Percentiles rank a stretch among this genome's conserved stretches.
Evolutionary conservation across 495 filamentous ascomycete genomes (phyloP).

Genomic region (Trichocladium antarcticum): DNA sequence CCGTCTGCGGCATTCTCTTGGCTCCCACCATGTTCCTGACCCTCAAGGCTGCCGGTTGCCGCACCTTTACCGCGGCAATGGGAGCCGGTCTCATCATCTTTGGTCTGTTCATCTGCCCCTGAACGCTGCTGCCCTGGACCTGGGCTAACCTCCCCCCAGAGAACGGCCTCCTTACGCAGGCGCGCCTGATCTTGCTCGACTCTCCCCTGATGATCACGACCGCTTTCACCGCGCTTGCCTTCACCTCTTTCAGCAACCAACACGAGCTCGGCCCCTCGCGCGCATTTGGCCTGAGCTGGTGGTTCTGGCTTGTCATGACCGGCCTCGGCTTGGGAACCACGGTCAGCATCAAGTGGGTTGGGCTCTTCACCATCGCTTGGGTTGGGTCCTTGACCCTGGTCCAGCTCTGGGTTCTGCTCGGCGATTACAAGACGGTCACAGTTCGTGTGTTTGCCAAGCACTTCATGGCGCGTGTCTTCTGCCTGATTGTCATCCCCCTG

Average conservation of each 20-base stretch:
- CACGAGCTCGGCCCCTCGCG: constrained; percentile 82
- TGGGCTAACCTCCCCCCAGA: constrained; percentile 41
- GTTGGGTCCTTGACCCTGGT: constrained; percentile 82
- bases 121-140: background rate
- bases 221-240: constrained; percentile 80
- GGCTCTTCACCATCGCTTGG: constrained; percentile 97
- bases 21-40: constrained; percentile 91
- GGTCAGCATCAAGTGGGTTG: constrained; percentile 96
- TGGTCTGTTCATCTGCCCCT: constrained; percentile 41
- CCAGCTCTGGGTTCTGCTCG: constrained; percentile 89
- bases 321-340: constrained; percentile 84
- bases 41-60: constrained; percentile 81
- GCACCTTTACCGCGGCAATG: constrained; percentile 67
- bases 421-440: constrained; percentile 74
- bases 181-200: constrained; percentile 88
- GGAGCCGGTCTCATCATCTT: constrained; percentile 83
- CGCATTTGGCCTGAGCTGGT: constrained; percentile 84
- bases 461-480: constrained; percentile 82
- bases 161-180: constrained; percentile 90
- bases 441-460: constrained; percentile 88
- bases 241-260: constrained; percentile 90
- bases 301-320: constrained; percentile 90
- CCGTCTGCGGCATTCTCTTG: constrained; percentile 72
- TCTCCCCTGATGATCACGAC: constrained; percentile 91
- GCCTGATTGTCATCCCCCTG: constrained; percentile 79